Base-by-base conservation (phyloP, 2,329 filamentous ascomycete genomes). In the Cercospora zeae-maydis region DNA sequence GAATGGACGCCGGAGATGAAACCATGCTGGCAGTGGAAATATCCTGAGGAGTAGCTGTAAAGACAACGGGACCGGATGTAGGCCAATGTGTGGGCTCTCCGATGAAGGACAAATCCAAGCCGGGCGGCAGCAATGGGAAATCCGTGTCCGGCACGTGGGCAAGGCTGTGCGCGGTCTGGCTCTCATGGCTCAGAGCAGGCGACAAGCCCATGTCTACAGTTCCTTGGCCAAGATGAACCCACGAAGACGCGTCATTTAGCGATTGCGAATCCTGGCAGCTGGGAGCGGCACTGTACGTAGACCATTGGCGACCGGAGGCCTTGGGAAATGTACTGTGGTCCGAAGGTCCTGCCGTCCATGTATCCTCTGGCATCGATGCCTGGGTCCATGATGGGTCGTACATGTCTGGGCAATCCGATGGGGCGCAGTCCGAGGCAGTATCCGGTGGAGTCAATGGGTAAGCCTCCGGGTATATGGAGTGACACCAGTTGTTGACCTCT, bases 151-250 rank as follows among this genome's bases (percentile, higher is more conserved):
- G 69, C 36, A 72, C 62, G 31, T 70, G 67, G 51, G 67, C 64
- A 10, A 74, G 69, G 64, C 67, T 70, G 60, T 71, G 72, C 67
- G 70, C 67, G 65, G 66, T 74, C 67, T 73, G 71, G 73, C 73
- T 74, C 66, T 71, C 69, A 66, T 74, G 66, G 69, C 73, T 74
- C 71, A 73, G 69, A 65, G 69, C 72, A 63, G 73, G 73, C 68
- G 73, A 74, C 71, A 73, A 67, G 59, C 70, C 72, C 65, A 64
- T 58, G 51, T 71, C 72, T 75, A 75, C 73, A 71, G 71, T 59
- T 66, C 68, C 70, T 33, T 68, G 66, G 59, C 68, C 63, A 51
- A 63, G 54, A 39, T 61, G 66, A 33, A 66, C 49, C 71, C 71
- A 72, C 16, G 66, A 61, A 10, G 70, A 62, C 8, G 65, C 55